Evolutionary conservation across 2,329 filamentous ascomycete genomes (phyloP), one percentile per base, ranked within the genome.

Genomic region (Zymoseptoria passerinii): DNA sequence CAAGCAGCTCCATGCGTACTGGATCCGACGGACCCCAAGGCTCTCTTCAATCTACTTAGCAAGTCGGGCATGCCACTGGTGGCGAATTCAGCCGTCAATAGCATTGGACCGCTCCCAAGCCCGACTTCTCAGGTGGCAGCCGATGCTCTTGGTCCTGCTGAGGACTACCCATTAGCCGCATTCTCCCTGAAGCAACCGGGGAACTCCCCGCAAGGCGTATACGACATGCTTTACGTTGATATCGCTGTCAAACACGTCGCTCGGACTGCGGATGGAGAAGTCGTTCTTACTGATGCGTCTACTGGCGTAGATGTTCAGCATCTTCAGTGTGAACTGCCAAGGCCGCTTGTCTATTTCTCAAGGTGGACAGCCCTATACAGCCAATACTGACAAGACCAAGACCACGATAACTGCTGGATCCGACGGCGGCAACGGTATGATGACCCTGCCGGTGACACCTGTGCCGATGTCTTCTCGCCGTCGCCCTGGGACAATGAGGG

Each of bases 41-140:
- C 28, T 16, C 58, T 57, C 4, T 54, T 57, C 58, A 54, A 54
- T 8, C 40, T 59, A 2, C 18, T 59, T 1, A 54, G 19, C 40
- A 56, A 53, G 2, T 18, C 19, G 13, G 55, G 55, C n/a, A 44
- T 53, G 50, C 57, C 57, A 35, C 29, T 56, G n/a, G 52, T 60
- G 0, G 35, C 35, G 7, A 48, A 20, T 27, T n/a, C n/a, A 2
- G 49, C 54, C 18, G 28, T 44, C 8, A 54, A 44, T 4, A 44
- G 52, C 1, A 52, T 60, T 9, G 19, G 28, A 16, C 55, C 58
- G 3, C 18, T 60, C 3, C 48, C 58, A 7, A 35, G 51, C 2
- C 58, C 58, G 3, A 60, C 58, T 6, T 57, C 55, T 8, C 48
- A 60, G 52, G 58, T 55, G 28, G 16, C 50, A 28, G 58, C 58